Conservation (phyloP, 352 stramenopile genomes). For the Pythium brassicae region DNA sequence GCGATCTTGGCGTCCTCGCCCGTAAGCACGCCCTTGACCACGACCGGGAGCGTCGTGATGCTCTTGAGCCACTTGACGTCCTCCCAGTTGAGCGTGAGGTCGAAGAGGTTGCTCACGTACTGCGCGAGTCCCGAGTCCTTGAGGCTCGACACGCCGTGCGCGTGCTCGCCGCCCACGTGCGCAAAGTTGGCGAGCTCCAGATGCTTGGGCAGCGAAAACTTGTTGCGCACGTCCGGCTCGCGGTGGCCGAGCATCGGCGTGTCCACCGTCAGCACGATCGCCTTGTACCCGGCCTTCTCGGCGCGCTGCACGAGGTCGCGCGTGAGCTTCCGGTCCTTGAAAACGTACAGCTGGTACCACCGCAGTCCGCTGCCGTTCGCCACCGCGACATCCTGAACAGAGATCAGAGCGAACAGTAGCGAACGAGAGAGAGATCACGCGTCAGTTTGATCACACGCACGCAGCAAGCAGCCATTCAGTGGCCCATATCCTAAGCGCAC, state of each 20-base stretch:
- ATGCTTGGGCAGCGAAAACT: constrained; percentile 82
- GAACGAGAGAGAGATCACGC: neutral
- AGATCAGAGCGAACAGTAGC: neutral
- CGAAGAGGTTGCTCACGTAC: constrained; percentile 81
- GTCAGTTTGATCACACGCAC: neutral
- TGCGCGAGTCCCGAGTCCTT: constrained; percentile 48
- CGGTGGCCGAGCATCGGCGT: constrained; percentile 95
- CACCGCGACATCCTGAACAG: constrained; percentile 36
- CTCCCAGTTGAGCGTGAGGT: constrained; percentile 93
- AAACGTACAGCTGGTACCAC: constrained; percentile 97
- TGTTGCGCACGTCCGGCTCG: constrained; percentile 94
- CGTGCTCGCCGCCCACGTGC: constrained; percentile 48
- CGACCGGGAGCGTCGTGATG: constrained; percentile 88
- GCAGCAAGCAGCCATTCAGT: neutral
- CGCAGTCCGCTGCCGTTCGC: constrained; percentile 79
- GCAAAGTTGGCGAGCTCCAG: constrained; percentile 42
- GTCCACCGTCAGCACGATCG: constrained; percentile 94
- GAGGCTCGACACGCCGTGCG: constrained; percentile 52
- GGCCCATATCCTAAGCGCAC: neutral
- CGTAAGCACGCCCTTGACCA: constrained; percentile 94
- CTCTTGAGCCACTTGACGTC: constrained; percentile 91
- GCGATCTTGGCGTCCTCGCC: constrained; percentile 90
- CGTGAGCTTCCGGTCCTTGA: constrained; percentile 90
- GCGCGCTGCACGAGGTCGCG: constrained; percentile 86
- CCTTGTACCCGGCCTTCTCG: constrained; percentile 94